phyloP scores from a whole-genome alignment of 2,329 filamentous ascomycete species.

The Pestalotiopsis sp. region DNA sequence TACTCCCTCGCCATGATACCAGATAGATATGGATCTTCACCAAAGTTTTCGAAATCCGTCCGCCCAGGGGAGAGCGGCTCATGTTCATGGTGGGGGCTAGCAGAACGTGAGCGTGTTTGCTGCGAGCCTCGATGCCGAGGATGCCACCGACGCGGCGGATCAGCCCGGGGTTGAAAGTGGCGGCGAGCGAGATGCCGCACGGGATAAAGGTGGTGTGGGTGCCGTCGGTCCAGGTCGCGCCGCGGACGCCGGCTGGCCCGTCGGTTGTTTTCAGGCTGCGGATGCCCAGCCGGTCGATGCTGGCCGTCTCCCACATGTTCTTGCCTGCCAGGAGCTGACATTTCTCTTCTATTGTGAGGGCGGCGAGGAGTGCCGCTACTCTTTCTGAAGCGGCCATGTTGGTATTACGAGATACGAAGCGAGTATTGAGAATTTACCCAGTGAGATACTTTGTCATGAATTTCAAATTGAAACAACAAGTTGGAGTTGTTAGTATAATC shows the following conservation, averaged over 20 bases:
- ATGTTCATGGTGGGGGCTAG: conserved; percentile 19
- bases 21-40: conserved; percentile 64
- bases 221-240: conserved; percentile 22
- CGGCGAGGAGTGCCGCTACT: not conserved
- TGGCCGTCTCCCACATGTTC: not conserved
- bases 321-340: not conserved
- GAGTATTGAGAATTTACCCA: too few species aligned
- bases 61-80: conserved; percentile 53
- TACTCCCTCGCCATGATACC: conserved; percentile 55
- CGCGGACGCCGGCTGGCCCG: conserved; percentile 25
- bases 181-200: conserved; percentile 26
- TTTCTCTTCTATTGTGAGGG: not conserved
- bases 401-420: not conserved
- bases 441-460: too few species aligned
- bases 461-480: too few species aligned
- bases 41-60: conserved; percentile 72
- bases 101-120: conserved; percentile 22
- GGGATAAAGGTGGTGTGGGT: conserved; percentile 21
- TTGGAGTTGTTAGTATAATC: too few species aligned
- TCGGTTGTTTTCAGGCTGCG: conserved; percentile 20
- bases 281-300: conserved; percentile 13
- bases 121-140: conserved; percentile 28
- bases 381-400: not conserved
- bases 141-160: conserved; percentile 25
- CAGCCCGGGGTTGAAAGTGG: conserved; percentile 30